Base-by-base conservation (phyloP, 2,329 filamentous ascomycete genomes). In the Verticillium longisporum region DNA sequence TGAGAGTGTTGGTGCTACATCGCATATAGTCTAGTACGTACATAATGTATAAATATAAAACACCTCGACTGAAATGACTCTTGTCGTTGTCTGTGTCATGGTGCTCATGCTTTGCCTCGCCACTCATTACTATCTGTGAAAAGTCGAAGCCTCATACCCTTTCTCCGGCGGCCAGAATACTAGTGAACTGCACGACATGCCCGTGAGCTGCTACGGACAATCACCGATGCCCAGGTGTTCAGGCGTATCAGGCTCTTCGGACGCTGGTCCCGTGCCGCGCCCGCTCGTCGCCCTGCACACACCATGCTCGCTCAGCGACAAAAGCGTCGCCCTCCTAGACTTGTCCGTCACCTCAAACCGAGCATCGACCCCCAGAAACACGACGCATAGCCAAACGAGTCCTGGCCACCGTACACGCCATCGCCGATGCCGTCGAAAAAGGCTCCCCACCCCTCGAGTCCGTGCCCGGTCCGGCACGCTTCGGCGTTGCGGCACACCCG, bases 231-330 rank as follows among this genome's bases (percentile, higher is more conserved):
- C 45, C 45, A 88, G 63, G 83, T 83, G 72, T 90, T 88, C 78
- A 88, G 83, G 68, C 85, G 80, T 77, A 88, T 83, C 65, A 87
- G 79, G 55, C 83, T 79, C 62, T 86, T 83, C 2, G 78, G 78
- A 63, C 75, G 26, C 26, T 31, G 18, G 18, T 21, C 18, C 18
- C 18, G 18, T 21, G 18, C 80, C 56, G 68, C 61, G 33, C 58
- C n/a, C 10, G 62, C 41, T 50, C n/a, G 41, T 50, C 41, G 41
- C 18, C 41, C n/a, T 50, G 41, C 41, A 50, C 9, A 50, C 41
- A 4, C 41, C 41, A 21, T 50, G n/a, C 6, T 10, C 41, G 11
- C n/a, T 7, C n/a, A 26, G 6, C 41, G 41, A 50, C 6, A 50
- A 50, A 18, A 21, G 21, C n/a, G 10, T 50, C n/a, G 18, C 21